Base-by-base conservation (phyloP, 495 filamentous ascomycete species). In the Penicillium canariense region DNA sequence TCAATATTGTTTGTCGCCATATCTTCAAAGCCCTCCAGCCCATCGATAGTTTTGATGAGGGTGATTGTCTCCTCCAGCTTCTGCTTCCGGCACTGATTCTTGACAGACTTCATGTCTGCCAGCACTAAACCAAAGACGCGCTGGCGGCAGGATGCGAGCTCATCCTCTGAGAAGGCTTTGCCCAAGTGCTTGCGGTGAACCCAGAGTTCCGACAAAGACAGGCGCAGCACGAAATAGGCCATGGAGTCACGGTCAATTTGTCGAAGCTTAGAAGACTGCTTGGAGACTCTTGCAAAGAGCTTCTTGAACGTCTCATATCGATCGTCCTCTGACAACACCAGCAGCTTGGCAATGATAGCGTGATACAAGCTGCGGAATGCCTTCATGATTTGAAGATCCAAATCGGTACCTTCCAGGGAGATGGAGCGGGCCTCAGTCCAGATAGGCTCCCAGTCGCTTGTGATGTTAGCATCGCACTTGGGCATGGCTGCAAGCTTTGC, bases 11-110 rank as follows among this genome's bases (percentile, higher is more conserved):
- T 66, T 12, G 57, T 60, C 14, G 67, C 67, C 14, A 76, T 53
- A 42, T 75, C 75, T 48, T 78, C 73, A 36, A 78, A 77, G 42
- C 76, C 75, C 48, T 77, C 74, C 22, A 78, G 54, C 2, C 70
- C 68, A 63, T 77, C 72, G 34, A 77, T 67, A 11, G 66, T 75
- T 55, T 74, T 76, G 50, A 74, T 74, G 12, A 77, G 58, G 5
- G 68, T 69, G 20, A 75, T 69, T 7, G 71, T 73, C 30, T 71
- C 71, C 51, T 73, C 71, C 31, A 73, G 28, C 44, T 73, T 68
- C 28, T 74, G 68, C 58, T 75, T 74, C 48, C 64, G 67, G 68
- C 67, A 76, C 30, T 71, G 69, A 43, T 71, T 67, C 55, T 69
- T 72, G 50, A 74, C 67, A 1, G 65, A 62, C 30, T 74, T 71